Base-by-base conservation (phyloP, 2,329 filamentous ascomycete species). In the Orbilia blumenaviensis region DNA sequence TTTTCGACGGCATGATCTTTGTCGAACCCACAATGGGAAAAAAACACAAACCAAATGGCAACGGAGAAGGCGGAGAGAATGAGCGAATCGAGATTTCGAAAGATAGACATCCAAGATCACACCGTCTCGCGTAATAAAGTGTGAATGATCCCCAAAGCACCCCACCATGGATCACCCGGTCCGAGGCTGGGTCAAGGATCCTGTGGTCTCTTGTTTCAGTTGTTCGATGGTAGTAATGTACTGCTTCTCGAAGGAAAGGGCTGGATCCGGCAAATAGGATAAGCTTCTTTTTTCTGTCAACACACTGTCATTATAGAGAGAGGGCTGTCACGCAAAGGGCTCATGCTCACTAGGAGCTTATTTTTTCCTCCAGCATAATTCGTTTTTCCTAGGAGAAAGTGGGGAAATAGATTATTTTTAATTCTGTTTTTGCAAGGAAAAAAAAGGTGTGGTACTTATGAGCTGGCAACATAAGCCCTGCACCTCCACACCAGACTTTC, bases 401-500 rank as follows among this genome's bases (percentile, higher is more conserved):
- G 72, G 64, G 72, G 72, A 76, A 38, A 68, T 52, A 44, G 52
- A 63, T 32, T 69, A 76, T 76, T 75, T 75, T 75, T 68, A 68
- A 69, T 67, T 66, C 52, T 68, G 50, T 61, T 48, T 36, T 66
- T 46, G 64, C 58, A 50, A n/a, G n/a, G n/a, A n/a, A n/a, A n/a
- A n/a, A 54, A 76, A 69, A 64, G 72, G 72, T 76, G 72, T 76
- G 72, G 72, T 76, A 69, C 72, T 61, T 76, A 54, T 76, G 72
- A 76, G 72, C 64, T 76, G 72, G 72, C 72, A 76, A 66, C 64
- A 76, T 66, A 76, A 76, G 72, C 72, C 72, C 58, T 76, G 72
- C 64, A 76, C 72, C 71, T 74, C 69, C 72, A 76, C 64, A 76
- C 67, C 71, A 63, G 36, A 46, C 48, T 52, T 64, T 61, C 48